Base-by-base conservation (phyloP, 768 basidiomycete genomes). In the Termitomyces sp. region DNA sequence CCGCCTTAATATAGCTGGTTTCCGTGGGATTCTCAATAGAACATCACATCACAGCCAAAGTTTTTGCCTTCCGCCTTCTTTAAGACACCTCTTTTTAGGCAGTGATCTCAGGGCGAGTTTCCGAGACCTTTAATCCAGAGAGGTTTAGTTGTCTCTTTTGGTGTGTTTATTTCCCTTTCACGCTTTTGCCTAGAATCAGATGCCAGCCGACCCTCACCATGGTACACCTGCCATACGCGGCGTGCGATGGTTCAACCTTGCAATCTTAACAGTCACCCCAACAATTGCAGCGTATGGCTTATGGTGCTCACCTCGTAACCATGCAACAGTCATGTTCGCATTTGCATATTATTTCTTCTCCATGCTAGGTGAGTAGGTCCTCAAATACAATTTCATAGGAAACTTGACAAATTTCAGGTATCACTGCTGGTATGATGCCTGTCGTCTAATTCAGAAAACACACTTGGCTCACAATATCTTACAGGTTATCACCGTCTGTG, bases 401-500 rank as follows among this genome's bases (percentile, higher is more conserved):
- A 58, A 58, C 61, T 57, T 62, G 56, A 60, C 48, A 57, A 36
- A 45, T 56, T 33, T 57, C 61, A 80, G 81, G 78, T 55, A 80
- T 82, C 49, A 82, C 81, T 27, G 79, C 80, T 47, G 78, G 77
- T 79, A 62, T 57, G 67, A 50, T 41, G 31, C 62, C 59, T 18
- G 56, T 34, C 36, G 76, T 80, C 76, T 15, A 20, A 31, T 56
- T 60, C 65, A 45, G 47, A 20, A 41, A 22, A 24, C 20, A 42
- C 49, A 34, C 42, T 53, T 60, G 31, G 30, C 18, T 48, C 31
- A 39, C 54, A 51, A 54, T 18, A 44, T 44, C 41, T 55, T 46
- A 36, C 46, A 87, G 86, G 86, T 31, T 94, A 92, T 72, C 91
- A 94, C 72, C 83, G 91, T 52, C 77, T 93, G 8, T 94, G 89